Base-by-base conservation (phyloP, 129 eudicot species). In the Flaveria sonorensis region DNA sequence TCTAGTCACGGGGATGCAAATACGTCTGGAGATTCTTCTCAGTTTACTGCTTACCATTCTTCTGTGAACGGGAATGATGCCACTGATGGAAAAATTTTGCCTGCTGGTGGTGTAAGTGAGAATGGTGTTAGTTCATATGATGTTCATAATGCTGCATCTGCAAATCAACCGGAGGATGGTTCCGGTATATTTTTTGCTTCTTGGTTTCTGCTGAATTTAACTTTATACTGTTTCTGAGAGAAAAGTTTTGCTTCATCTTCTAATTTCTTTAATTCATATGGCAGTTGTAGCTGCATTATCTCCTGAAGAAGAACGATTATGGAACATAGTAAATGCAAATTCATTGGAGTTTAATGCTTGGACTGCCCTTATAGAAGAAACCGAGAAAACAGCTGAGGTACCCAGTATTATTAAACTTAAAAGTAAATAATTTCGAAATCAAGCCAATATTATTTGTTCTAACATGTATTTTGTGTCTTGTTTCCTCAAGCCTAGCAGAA, bases 261-360 rank as follows among this genome's bases (percentile, higher is more conserved):
- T 77, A 5, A 64, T 65, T 82, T 47, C 1, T 77, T 2, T 16
- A 16, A 12, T 51, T 32, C 52, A 52, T 48, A 16, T 69, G 77
- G 51, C 82, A 91, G 97, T 78, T 15, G 24, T 70, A 73, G 71
- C 88, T 89, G 97, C 85, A 19, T 85, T 94, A 24, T 89, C 96
- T 75, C 88, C 96, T 65, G 99, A 95, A 81, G 99, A 95, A 88
- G 96, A 95, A 71, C 83, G 96, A n/a, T 67, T 95, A 32, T 95
- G 99, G 99, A 95, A 89, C 88, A 91, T 91, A 74, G 94, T 95
- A 57, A 89, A 85, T 66, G 85, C 97, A 3, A 91, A 95, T 85
- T 91, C 97, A 12, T 75, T 82, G 76, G 99, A 95, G 45, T 95
- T 95, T 63, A 90, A 84, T 89, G 92, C 97, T 21, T 95, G 99